These are phyloP conservation scores for Pyrenophora tritici-repentis DNA, from an alignment of 2,329 filamentous ascomycete species.

Conservation along the genomic window DNA sequence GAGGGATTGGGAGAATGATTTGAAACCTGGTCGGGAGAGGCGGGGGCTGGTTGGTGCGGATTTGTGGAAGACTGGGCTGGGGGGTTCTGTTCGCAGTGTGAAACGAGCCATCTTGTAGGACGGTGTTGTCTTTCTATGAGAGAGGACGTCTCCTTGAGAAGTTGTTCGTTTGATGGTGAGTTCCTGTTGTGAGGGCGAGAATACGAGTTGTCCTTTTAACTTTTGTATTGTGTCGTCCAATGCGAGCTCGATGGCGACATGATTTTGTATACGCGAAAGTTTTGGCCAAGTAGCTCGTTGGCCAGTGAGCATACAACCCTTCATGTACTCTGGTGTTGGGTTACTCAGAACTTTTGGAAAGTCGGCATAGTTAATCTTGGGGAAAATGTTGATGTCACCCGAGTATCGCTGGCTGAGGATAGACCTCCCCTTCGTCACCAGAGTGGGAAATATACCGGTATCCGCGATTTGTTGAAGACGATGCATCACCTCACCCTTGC, in stretches of 20 bases:
- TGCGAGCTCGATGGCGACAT: conserved; percentile 85
- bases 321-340: conserved; percentile 85
- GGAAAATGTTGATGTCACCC: conserved; percentile 92
- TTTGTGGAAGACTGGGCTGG: conserved; percentile 24
- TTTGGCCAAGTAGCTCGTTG: conserved; percentile 93
- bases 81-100: conserved; percentile 23
- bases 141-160: conserved; percentile 32
- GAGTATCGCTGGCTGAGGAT: conserved; percentile 90
- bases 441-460: conserved; percentile 77
- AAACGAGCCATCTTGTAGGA: conserved; percentile 31
- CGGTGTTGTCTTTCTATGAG: conserved; percentile 19
- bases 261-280: conserved; percentile 80
- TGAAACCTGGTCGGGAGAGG: conserved; percentile 18
- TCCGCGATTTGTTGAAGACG: conserved; percentile 80
- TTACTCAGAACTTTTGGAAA: conserved; percentile 80
- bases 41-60: conserved; percentile 24
- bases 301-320: conserved; percentile 74
- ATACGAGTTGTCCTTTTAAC: conserved; percentile 70
- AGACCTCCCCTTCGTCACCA: conserved; percentile 76
- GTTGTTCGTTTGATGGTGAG: conserved; percentile 31
- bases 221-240: conserved; percentile 75
- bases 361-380: conserved; percentile 74
- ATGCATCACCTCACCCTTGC: conserved; percentile 79
- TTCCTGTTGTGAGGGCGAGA: conserved; percentile 65
- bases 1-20: conserved; percentile 7